Percentiles rank a stretch among this genome's conserved stretches.
Conservation (phyloP, 208 protist species). For the Trichomonas vaginalis region DNA sequence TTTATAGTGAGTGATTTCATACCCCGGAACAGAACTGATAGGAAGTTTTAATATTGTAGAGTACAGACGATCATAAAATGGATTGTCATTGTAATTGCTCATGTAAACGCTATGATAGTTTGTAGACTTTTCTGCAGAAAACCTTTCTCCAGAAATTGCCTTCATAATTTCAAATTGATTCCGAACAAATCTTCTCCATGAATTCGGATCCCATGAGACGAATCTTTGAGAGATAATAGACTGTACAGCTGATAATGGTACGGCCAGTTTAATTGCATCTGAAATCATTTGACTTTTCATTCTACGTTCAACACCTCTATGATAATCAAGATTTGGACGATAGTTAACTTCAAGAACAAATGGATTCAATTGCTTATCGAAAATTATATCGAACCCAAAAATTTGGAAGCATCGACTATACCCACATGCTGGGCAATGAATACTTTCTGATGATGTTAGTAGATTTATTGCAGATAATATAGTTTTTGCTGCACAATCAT, state of each 20-base stretch:
- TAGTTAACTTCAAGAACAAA: not conserved
- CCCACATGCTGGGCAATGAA: not conserved
- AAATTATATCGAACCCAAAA: not conserved
- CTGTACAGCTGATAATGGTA: not conserved
- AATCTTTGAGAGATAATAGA: not conserved
- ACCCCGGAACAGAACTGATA: no score
- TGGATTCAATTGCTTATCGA: not conserved
- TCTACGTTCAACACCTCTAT: not conserved
- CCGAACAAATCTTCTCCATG: no score
- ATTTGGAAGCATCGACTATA: not conserved
- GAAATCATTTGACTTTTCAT: not conserved
- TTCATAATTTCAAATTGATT: no score
- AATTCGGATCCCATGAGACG: no score
- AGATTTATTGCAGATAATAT: not conserved
- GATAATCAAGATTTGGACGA: not conserved
- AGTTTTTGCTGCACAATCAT: not conserved
- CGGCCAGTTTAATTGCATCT: not conserved
- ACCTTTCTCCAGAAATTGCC: no score
- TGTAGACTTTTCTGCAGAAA: no score
- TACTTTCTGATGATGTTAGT: not conserved
- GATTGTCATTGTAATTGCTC: no score
- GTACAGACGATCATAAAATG: no score
- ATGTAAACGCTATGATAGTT: no score
- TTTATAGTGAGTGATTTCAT: no score
- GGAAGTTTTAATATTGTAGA: no score